phyloP scores from a whole-genome alignment of 2,329 filamentous ascomycete species.

The Metarhizium robertsii region DNA sequence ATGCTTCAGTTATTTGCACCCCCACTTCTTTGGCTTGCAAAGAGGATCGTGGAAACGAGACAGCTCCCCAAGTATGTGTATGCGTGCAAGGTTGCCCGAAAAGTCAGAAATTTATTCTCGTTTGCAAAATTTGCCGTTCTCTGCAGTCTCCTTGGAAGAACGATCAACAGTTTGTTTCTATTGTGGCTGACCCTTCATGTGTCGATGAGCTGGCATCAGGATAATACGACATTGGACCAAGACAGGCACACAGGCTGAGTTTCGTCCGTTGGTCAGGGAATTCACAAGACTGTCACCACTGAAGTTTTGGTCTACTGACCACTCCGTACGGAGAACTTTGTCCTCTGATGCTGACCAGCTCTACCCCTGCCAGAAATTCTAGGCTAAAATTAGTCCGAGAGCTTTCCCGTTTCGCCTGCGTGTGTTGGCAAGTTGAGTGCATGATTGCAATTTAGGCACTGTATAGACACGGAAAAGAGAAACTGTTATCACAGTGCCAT shows the following conservation, averaged over 20 bases:
- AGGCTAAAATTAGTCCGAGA: neutral
- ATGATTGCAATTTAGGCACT: neutral
- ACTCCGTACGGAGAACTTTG: neutral
- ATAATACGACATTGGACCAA: neutral
- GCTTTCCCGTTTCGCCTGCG: neutral
- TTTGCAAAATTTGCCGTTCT: neutral
- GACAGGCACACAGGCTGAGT: neutral
- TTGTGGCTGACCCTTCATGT: neutral
- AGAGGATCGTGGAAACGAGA: neutral
- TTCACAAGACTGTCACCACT: neutral
- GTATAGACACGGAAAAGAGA: neutral
- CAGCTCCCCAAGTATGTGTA: neutral
- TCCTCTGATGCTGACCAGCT: neutral
- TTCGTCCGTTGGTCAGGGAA: neutral
- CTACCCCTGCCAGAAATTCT: neutral
- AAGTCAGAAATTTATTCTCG: too few relatives aligned
- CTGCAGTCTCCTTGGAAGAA: neutral
- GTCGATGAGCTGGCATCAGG: neutral
- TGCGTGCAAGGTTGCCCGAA: neutral
- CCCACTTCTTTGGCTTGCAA: neutral
- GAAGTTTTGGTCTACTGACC: neutral
- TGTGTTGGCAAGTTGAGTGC: neutral
- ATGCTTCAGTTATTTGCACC: neutral
- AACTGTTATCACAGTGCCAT: neutral
- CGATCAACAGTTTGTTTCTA: neutral